Conservation (phyloP, 441 rosid genomes). For the Lepidium campestre region DNA sequence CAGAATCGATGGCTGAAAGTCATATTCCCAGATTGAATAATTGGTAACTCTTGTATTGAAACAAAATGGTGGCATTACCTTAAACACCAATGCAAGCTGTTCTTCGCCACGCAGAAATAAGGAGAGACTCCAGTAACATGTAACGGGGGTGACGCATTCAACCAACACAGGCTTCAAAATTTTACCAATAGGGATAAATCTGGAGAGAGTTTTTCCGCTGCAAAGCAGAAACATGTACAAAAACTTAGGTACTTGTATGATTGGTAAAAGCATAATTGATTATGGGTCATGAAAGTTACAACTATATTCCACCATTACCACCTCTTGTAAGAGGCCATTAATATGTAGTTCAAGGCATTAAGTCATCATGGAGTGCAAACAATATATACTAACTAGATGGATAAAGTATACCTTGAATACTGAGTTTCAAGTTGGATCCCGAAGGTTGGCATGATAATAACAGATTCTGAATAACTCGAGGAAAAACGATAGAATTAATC, state of each 20-base stretch:
- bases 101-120: slow-evolving; percentile 59
- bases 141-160: slow-evolving; percentile 72
- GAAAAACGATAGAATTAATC: background rate
- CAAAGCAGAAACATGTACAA: slow-evolving; percentile 6
- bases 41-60: background rate
- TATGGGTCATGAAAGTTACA: background rate
- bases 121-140: slow-evolving; percentile 86
- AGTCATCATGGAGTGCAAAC: background rate
- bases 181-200: slow-evolving; percentile 62
- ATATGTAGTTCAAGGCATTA: background rate
- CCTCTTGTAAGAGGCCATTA: background rate
- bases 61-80: slow-evolving; percentile 38
- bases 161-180: slow-evolving; percentile 72
- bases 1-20: slow-evolving; percentile 9
- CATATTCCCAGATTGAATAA: background rate
- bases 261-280: background rate
- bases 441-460: slow-evolving; percentile 67
- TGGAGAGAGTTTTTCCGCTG: slow-evolving; percentile 59
- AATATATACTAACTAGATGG: background rate
- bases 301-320: background rate
- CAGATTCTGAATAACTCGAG: slow-evolving; percentile 60
- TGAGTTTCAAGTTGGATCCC: slow-evolving; percentile 92
- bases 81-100: slow-evolving; percentile 59
- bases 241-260: background rate
- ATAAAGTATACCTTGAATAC: slow-evolving; percentile 48